Conservation (phyloP, 2,329 filamentous ascomycete genomes). For the Botrytis sinoallii region DNA sequence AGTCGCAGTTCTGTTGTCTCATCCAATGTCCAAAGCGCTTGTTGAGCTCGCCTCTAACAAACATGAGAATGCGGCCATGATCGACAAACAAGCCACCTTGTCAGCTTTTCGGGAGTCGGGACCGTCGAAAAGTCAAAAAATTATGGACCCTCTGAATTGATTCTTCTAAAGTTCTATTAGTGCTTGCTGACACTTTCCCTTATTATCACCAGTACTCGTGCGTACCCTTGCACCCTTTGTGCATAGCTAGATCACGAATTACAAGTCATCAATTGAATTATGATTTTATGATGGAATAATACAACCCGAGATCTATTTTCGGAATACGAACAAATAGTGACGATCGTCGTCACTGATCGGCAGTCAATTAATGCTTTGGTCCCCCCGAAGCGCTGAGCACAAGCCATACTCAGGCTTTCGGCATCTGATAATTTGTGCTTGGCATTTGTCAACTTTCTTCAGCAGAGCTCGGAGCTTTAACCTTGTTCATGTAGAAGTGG, state of each 20-base stretch:
- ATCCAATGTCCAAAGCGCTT: not conserved
- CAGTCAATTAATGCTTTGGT: not conserved
- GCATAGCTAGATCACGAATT: not conserved
- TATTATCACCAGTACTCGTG: not conserved
- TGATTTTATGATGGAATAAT: not conserved
- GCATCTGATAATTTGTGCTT: not conserved
- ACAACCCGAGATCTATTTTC: not conserved
- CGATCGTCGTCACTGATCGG: not conserved
- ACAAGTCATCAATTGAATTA: not conserved
- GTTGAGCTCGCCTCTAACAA: not conserved
- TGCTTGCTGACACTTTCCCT: not conserved
- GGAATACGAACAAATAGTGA: not conserved
- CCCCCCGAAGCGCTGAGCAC: not conserved
- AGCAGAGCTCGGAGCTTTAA: not conserved
- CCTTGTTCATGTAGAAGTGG: not conserved
- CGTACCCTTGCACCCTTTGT: not conserved
- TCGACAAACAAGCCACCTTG: not conserved
- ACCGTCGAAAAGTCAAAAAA: not conserved
- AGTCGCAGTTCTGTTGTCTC: not conserved
- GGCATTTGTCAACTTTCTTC: not conserved
- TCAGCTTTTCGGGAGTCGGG: not conserved
- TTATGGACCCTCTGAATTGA: not conserved
- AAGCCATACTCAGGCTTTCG: not conserved
- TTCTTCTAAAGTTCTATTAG: not conserved
- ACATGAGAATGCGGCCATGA: not conserved